These are phyloP conservation scores for Saccharomyces uvarum DNA, from an alignment of 1,139 yeast species.

Conservation along the genomic window DNA sequence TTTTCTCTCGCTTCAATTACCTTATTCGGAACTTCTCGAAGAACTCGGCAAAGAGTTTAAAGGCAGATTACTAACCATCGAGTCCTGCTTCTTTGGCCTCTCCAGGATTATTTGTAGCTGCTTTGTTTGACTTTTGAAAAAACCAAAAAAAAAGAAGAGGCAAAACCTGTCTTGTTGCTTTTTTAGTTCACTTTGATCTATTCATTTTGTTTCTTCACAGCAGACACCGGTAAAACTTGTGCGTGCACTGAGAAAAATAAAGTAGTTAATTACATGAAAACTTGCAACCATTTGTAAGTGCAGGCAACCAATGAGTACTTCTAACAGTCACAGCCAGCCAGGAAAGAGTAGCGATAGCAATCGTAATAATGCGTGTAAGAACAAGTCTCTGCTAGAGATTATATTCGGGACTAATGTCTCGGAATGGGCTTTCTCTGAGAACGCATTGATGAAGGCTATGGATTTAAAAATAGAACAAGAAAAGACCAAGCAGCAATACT, in stretches of 20 bases:
- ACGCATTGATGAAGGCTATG: constrained; percentile 55
- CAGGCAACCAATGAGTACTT: neutral
- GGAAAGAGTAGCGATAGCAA: neutral
- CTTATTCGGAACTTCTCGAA: neutral
- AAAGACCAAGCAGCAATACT: constrained; percentile 72
- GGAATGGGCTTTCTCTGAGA: constrained; percentile 38
- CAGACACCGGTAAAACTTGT: neutral
- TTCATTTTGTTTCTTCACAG: neutral
- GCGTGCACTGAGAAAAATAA: neutral
- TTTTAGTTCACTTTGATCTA: neutral
- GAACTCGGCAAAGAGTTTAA: neutral
- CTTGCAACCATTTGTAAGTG: neutral
- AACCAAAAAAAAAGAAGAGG: neutral
- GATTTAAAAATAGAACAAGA: constrained; percentile 70
- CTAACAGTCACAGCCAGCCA: neutral
- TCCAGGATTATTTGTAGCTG: neutral
- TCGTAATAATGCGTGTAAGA: neutral
- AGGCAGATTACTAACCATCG: neutral
- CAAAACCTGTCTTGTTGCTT: neutral
- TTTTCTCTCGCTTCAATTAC: neutral
- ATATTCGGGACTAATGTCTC: constrained; percentile 20
- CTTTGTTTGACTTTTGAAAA: neutral
- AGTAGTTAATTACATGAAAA: neutral
- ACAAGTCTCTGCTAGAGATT: constrained; percentile 9
- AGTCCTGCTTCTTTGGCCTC: neutral